Conservation (phyloP, 805 yeast species). For the Candida easanensis region DNA sequence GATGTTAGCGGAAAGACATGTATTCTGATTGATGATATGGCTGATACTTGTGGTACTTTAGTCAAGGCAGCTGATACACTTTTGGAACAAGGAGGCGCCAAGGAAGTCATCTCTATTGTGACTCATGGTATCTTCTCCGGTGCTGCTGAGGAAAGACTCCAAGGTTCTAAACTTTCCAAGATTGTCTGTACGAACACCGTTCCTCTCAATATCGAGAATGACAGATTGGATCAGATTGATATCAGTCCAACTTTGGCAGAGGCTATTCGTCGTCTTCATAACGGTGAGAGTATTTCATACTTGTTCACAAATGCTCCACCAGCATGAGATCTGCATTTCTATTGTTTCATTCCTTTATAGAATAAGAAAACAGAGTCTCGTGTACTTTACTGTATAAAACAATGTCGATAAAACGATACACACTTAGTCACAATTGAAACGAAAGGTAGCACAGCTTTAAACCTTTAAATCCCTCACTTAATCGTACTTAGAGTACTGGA, state of each 20-base stretch:
- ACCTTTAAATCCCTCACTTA: not conserved
- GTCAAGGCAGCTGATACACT: constrained; percentile 92
- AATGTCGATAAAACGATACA: not conserved
- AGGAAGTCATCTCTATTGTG: constrained; percentile 85
- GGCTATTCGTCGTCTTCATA: constrained; percentile 89
- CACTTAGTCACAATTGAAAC: not conserved
- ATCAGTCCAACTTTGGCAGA: constrained; percentile 88
- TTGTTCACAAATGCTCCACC: constrained; percentile 68
- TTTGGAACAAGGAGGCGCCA: constrained; percentile 78
- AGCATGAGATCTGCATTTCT: constrained; percentile 1
- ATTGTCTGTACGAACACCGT: constrained; percentile 93
- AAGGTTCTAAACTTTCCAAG: constrained; percentile 59
- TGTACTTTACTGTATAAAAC: too few relatives aligned
- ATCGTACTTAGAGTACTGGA: constrained; percentile 3
- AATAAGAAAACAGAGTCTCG: too few relatives aligned
- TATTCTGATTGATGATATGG: constrained; percentile 93
- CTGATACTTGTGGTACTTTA: constrained; percentile 96
- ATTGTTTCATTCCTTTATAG: not conserved
- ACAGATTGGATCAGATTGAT: constrained; percentile 73
- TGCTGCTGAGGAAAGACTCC: constrained; percentile 71
- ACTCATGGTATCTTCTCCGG: constrained; percentile 95
- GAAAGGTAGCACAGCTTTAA: too few relatives aligned
- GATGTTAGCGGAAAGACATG: constrained; percentile 84
- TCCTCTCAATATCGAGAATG: constrained; percentile 67
- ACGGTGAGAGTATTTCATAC: constrained; percentile 93